phyloP scores from a whole-genome alignment of 352 stramenopile genomes.

The Pythium rishiriense region DNA sequence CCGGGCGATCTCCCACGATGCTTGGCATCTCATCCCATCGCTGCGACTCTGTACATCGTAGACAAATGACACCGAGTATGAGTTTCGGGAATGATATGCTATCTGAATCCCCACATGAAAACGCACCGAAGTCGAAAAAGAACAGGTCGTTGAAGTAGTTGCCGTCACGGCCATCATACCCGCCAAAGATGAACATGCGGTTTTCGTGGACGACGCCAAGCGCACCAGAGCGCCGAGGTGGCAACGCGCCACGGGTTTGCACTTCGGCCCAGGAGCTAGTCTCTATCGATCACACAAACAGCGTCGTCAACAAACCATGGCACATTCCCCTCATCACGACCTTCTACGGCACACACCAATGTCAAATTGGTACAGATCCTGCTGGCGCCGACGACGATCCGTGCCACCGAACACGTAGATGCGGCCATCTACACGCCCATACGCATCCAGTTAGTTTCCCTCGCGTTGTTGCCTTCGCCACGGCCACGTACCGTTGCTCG shows the following conservation, averaged over 20 bases:
- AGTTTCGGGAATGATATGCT: not conserved
- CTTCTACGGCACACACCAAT: conserved; percentile 38
- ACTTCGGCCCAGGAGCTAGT: conserved; percentile 76
- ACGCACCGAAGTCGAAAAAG: conserved; percentile 82
- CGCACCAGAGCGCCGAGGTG: conserved; percentile 72
- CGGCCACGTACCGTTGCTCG: conserved; percentile 54
- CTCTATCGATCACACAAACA: conserved; percentile 8
- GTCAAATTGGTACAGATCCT: conserved; percentile 87
- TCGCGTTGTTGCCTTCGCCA: too few relatives aligned
- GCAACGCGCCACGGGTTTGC: conserved; percentile 58
- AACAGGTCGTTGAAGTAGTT: conserved; percentile 91
- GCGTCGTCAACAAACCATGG: not conserved
- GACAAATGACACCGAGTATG: not conserved
- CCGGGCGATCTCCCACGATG: conserved; percentile 51
- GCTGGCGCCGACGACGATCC: conserved; percentile 71
- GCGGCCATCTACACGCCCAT: conserved; percentile 40
- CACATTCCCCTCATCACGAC: not conserved
- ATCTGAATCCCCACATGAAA: not conserved
- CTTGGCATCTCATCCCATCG: conserved; percentile 83
- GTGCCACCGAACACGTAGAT: conserved; percentile 89
- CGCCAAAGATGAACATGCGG: conserved; percentile 89
- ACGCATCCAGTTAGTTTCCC: not conserved
- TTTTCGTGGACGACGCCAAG: conserved; percentile 79
- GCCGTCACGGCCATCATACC: conserved; percentile 87
- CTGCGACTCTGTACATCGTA: conserved; percentile 36